Conservation (phyloP, 2,329 filamentous ascomycete genomes). For the Epichloe bromicola region DNA sequence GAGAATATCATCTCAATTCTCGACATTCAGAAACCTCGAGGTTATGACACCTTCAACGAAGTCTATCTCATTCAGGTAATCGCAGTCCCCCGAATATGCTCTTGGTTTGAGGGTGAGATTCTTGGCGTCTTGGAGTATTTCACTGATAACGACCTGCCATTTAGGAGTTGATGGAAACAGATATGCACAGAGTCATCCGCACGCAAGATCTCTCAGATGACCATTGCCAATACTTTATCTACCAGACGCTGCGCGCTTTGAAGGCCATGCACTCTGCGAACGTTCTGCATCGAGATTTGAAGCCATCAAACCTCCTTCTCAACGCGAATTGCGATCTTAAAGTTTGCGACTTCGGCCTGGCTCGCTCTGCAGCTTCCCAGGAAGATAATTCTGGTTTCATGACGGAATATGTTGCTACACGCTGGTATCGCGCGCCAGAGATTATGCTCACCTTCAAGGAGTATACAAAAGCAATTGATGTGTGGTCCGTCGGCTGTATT, state of each 20-base stretch:
- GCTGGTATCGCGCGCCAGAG: conserved; percentile 97
- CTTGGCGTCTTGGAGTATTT: background rate
- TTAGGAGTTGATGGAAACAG: conserved; percentile 97
- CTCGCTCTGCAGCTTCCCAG: conserved; percentile 87
- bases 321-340: conserved; percentile 99
- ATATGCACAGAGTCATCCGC: conserved; percentile 98
- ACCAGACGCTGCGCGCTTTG: conserved; percentile 91
- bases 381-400: conserved; percentile 99
- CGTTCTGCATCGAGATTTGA: conserved; percentile 91
- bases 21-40: conserved; percentile 95
- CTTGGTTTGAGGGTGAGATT: background rate
- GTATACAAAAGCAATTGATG: conserved; percentile 98
- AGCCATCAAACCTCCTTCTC: conserved; percentile 90
- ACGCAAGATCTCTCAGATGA: conserved; percentile 98
- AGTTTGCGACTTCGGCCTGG: conserved; percentile 96
- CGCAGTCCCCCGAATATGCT: background rate
- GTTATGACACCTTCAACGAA: conserved; percentile 91
- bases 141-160: background rate
- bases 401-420: conserved; percentile 99
- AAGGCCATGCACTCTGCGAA: conserved; percentile 99
- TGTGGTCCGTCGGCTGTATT: conserved; percentile 98
- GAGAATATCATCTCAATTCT: conserved; percentile 99
- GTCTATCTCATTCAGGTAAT: conserved; percentile 94
- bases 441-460: conserved; percentile 99
- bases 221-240: conserved; percentile 99